Base-by-base conservation (phyloP, 2,329 filamentous ascomycete species). In the Diaporthe nobilis region DNA sequence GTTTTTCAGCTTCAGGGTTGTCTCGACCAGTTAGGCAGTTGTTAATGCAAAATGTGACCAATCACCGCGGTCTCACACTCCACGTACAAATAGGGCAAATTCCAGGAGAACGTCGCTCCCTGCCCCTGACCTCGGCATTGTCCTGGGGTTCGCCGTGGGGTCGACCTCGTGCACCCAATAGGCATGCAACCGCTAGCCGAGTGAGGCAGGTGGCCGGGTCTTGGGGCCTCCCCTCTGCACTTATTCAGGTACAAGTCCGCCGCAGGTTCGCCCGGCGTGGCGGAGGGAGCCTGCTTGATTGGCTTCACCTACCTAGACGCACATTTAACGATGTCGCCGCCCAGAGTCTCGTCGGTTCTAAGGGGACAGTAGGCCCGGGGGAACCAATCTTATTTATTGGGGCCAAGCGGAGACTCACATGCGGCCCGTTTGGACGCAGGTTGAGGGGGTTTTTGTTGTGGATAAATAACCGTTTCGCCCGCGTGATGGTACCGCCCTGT, bases 221-320 rank as follows among this genome's bases (percentile, higher is more conserved):
- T 70, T 70, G 65, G 65, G 47, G 49, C 34, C 65, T 55, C 4
- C 34, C 34, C 49, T 28, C 4, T 39, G 65, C 22, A 53, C 65
- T 39, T 51, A 39, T 68, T 53, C 65, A 68, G 65, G 65, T 53
- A 53, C 65, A 53, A 39, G 65, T 42, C 65, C 65, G 65, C 65
- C 65, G 65, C 63, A 68, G 44, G 63, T 68, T 53, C 47, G 65
- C 22, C 47, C 31, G 47, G 65, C 65, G 65, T 68, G 65, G 65
- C 31, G n/a, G 22, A 20, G 47, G 7, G 15, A 17, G 20, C 22
- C 22, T 12, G 10, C 47, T 20, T 68, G 65, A 68, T 68, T 68
- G 65, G 65, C 47, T n/a, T 53, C 22, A 8, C n/a, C 7, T 7
- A 1, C 60, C 39, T 12, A 5, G 28, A 65, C 42, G 22, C 65